Evolutionary conservation across 73 alveolate genomes (phyloP).

Genomic region (Symbiodinium natans): DNA sequence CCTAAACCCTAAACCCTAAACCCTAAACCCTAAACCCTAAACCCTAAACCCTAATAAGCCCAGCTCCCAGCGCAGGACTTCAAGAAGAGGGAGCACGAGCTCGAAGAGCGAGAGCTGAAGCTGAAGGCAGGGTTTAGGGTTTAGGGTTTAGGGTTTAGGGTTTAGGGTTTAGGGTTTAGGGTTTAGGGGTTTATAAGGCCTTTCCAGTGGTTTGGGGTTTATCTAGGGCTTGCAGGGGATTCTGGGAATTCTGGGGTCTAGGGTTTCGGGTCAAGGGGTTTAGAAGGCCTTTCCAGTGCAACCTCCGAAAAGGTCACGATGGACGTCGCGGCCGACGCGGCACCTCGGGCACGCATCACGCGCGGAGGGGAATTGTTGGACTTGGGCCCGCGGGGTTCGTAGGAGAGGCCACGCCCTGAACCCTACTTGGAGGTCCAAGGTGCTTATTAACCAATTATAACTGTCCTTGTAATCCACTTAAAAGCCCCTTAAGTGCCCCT

Average conservation of each 20-base stretch:
- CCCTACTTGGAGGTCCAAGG: too few relatives aligned
- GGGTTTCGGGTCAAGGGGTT: neutral
- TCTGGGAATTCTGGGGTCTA: neutral
- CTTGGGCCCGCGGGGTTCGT: too few relatives aligned
- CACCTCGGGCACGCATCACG: neutral
- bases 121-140: neutral
- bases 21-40: neutral
- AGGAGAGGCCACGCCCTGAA: too few relatives aligned
- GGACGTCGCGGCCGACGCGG: neutral
- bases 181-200: neutral
- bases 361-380: too few relatives aligned
- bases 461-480: too few relatives aligned
- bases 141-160: neutral
- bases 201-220: neutral
- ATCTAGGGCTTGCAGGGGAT: neutral
- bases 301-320: neutral
- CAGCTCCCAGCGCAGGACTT: constrained; percentile 1
- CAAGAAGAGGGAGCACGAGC: constrained; percentile 26
- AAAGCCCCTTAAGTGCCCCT: too few relatives aligned
- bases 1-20: neutral
- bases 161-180: neutral
- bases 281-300: too few relatives aligned
- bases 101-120: constrained; percentile 32
- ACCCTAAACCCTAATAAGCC: neutral
- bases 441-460: too few relatives aligned